Conservation (phyloP, 495 filamentous ascomycete species). For the Amphirosellinia nigrospora region DNA sequence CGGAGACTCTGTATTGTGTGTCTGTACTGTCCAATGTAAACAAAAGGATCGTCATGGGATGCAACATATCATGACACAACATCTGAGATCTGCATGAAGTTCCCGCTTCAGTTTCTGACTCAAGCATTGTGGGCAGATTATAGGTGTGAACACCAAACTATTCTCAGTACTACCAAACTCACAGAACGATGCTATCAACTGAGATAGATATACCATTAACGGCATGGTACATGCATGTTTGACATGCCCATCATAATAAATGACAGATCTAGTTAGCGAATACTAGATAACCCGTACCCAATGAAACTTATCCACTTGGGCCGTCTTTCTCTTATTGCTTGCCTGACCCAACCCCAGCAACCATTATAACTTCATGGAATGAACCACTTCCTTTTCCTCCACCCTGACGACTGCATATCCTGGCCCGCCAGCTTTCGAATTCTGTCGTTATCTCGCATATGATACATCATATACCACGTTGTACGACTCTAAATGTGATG, state of each 20-base stretch:
- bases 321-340: background rate
- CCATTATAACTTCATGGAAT: background rate
- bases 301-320: background rate
- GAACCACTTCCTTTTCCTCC: background rate
- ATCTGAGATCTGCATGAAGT: slow-evolving; percentile 9
- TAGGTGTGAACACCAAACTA: background rate
- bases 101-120: slow-evolving; percentile 18
- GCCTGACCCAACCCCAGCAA: background rate
- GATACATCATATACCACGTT: background rate
- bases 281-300: background rate
- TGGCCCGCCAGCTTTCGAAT: background rate
- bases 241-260: background rate
- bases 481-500: background rate
- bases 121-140: too few relatives aligned
- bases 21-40: background rate
- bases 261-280: background rate
- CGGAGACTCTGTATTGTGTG: background rate
- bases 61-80: slow-evolving; percentile 24
- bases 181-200: background rate
- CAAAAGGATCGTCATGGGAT: slow-evolving; percentile 12
- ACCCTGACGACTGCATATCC: background rate
- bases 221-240: background rate
- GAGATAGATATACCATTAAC: background rate
- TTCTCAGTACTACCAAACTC: background rate
- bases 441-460: background rate